Evolutionary conservation across 495 filamentous ascomycete genomes (phyloP).

Genomic region (Neurospora sublineolata): DNA sequence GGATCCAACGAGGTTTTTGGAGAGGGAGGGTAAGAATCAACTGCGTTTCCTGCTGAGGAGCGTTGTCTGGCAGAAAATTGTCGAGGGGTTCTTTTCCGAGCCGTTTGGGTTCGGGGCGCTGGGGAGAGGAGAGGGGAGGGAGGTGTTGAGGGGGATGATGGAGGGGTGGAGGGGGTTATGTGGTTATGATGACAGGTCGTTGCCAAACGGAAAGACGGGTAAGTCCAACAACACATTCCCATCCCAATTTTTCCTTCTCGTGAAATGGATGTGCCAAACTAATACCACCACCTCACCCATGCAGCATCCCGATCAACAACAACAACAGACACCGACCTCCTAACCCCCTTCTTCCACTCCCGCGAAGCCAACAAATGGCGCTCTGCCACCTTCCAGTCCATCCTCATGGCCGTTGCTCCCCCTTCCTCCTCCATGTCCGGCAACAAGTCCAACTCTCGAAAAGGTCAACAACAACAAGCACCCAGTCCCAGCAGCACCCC

Average conservation of each 20-base stretch:
- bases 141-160: conserved; percentile 1
- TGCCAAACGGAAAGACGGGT: not conserved
- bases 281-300: not conserved
- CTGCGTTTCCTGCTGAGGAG: conserved; percentile 13
- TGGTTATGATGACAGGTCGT: not conserved
- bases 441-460: not conserved
- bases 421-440: not conserved
- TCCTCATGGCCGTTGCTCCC: conserved; percentile 5
- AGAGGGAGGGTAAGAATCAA: conserved; percentile 4
- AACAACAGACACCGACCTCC: not conserved
- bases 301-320: not conserved
- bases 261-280: not conserved
- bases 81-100: conserved; percentile 20
- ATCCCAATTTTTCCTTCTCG: not conserved
- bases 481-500: not conserved
- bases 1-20: conserved; percentile 13
- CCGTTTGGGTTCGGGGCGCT: conserved; percentile 24
- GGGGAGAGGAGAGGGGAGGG: conserved; percentile 2
- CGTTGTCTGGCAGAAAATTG: conserved; percentile 15
- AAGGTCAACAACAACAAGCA: not conserved
- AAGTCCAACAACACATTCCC: not conserved
- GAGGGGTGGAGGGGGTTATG: conserved; percentile 4
- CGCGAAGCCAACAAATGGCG: conserved; percentile 21
- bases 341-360: conserved; percentile 5
- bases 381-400: conserved; percentile 18